Evolutionary conservation across 2,329 filamentous ascomycete species (phyloP).

Genomic region (Lizonia empirigonia): DNA sequence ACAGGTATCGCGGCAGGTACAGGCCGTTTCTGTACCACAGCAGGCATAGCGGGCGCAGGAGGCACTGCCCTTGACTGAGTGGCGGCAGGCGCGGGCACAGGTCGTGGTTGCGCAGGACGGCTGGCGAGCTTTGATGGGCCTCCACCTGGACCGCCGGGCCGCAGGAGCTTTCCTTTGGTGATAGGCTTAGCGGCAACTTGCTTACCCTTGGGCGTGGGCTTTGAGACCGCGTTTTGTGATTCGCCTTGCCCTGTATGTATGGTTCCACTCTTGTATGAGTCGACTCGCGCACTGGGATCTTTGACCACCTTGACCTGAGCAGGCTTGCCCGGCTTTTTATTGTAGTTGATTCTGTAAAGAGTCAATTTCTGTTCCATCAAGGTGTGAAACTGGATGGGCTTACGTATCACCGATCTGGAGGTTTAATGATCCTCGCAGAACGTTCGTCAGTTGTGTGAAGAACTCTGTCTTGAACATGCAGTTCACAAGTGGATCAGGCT

Average conservation of each 20-base stretch:
- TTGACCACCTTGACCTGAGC: slow-evolving; percentile 88
- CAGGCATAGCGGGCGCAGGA: slow-evolving; percentile 56
- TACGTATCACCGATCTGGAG: slow-evolving; percentile 77
- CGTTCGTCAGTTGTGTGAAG: slow-evolving; percentile 85
- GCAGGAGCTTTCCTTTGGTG: slow-evolving; percentile 89
- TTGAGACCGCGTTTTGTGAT: slow-evolving; percentile 79
- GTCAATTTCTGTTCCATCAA: slow-evolving; percentile 27
- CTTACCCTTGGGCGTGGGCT: slow-evolving; percentile 84
- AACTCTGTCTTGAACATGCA: slow-evolving; percentile 97
- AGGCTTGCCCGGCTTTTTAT: slow-evolving; percentile 95
- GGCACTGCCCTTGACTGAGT: slow-evolving; percentile 55
- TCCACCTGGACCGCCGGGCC: slow-evolving; percentile 83
- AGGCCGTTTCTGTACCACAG: slow-evolving; percentile 50
- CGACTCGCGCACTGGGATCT: slow-evolving; percentile 75
- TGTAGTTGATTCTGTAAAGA: slow-evolving; percentile 75
- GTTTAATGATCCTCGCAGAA: slow-evolving; percentile 79
- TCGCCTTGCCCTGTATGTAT: slow-evolving; percentile 88
- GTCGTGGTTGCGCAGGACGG: slow-evolving; percentile 51
- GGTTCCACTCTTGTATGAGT: slow-evolving; percentile 91
- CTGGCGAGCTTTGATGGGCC: slow-evolving; percentile 73
- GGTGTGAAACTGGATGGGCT: slow-evolving; percentile 31
- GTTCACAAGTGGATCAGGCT: slow-evolving; percentile 90
- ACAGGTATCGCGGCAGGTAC: slow-evolving; percentile 33
- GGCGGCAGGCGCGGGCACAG: slow-evolving; percentile 41
- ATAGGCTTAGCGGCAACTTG: slow-evolving; percentile 87